Evolutionary conservation across 2,329 filamentous ascomycete species (phyloP), one percentile per base, ranked within the genome.

Genomic region (Verruconis gallopava): DNA sequence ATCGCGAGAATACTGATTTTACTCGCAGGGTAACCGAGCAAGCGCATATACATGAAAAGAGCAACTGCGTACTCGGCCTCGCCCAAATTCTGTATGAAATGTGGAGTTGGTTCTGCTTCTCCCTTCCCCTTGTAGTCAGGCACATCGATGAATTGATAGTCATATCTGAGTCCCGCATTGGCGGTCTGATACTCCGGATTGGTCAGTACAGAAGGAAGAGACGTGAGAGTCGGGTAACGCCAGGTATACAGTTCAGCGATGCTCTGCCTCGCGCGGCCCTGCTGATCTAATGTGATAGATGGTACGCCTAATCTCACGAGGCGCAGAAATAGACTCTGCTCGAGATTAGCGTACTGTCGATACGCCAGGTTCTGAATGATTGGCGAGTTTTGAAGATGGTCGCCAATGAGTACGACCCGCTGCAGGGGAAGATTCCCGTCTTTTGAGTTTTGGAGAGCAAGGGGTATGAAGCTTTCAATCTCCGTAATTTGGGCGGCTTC

Each of bases 401-500:
- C 93, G 48, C 91, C 91, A 45, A 88, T 93, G 3, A 98, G 71
- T 2, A 98, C 85, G 4, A 98, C 79, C 32, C 93, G 73, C 59
- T 95, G 85, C 11, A 98, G 65, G 3, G 79, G 76, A 50, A 84
- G 72, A 53, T 85, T 72, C 22, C 81, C 81, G 40, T 79, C 68
- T 49, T 76, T 75, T 15, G 81, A 76, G 48, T 83, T 85, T 57
- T 98, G 93, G 61, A 98, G 72, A n/a, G 88, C 83, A 41, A 94
- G 69, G 1, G 91, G 91, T 48, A 98, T 85, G 62, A 98, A 96
- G 49, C 85, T 93, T 58, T 98, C 91, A 36, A 95, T 83, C 60
- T 98, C 91, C 0, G 89, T 98, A 55, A 98, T 89, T 56, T 98
- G 91, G 11, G 91, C 91, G 4, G 91, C 89, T 69, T 98, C 91